phyloP scores from a whole-genome alignment of 2,329 filamentous ascomycete species.

The Arthrobotrys pseudoclavata region DNA sequence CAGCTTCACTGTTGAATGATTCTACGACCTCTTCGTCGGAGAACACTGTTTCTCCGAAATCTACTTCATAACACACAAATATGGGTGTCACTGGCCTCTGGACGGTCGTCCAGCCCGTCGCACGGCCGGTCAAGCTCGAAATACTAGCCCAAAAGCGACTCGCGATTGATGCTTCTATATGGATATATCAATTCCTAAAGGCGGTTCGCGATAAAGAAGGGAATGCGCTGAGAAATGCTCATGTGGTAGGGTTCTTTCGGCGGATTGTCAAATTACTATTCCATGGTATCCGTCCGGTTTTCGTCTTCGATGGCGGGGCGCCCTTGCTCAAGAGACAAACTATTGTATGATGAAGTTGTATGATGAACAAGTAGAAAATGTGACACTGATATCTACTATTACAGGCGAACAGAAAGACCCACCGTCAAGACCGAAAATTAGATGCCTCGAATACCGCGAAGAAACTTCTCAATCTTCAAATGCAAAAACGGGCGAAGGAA shows the following conservation, averaged over 20 bases:
- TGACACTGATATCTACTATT: neutral
- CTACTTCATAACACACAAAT: neutral
- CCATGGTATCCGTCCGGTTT: constrained; percentile 95
- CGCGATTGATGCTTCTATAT: constrained; percentile 97
- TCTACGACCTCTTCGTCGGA: constrained; percentile 18
- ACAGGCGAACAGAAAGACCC: constrained; percentile 75
- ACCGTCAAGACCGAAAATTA: constrained; percentile 88
- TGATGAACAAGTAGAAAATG: neutral
- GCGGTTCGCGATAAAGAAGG: constrained; percentile 98
- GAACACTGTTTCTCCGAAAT: constrained; percentile 39
- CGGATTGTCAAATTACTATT: constrained; percentile 97
- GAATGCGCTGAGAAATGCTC: constrained; percentile 93
- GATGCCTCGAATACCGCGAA: constrained; percentile 93
- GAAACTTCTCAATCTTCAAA: constrained; percentile 91
- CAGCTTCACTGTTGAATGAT: constrained; percentile 40
- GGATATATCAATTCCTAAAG: constrained; percentile 99
- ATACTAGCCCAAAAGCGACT: constrained; percentile 96
- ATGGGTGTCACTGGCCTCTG: constrained; percentile 99
- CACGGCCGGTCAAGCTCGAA: constrained; percentile 93
- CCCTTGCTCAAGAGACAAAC: constrained; percentile 92
- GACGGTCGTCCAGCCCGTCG: constrained; percentile 95
- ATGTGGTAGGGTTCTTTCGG: constrained; percentile 97
- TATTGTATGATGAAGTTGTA: constrained; percentile 70
- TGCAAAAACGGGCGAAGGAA: constrained; percentile 90
- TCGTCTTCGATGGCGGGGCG: constrained; percentile 97